Base-by-base conservation (phyloP, 164 flowering plant species). In the Umbilicus rupestris region DNA sequence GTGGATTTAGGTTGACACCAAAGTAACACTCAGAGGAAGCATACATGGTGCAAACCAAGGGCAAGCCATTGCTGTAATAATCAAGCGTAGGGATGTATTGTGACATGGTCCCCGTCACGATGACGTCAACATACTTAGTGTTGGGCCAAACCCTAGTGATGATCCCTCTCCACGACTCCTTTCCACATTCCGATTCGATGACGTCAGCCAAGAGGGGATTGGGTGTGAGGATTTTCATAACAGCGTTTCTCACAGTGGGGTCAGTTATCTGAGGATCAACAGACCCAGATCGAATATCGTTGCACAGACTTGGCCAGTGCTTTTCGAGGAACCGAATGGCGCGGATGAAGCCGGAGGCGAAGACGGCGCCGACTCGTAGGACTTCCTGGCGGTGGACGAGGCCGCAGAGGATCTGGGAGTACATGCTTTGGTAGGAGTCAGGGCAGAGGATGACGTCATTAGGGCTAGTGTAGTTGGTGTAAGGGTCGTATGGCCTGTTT, bases 31-130 rank as follows among this genome's bases (percentile, higher is more conserved):
- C 97, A 0, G 96, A 89, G 1, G 98, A 94, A 0, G 95, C 98
- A 72, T 94, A 94, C 96, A 94, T 91, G 39, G 98, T 89, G 78
- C 96, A 94, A 0, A 92, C 95, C 8, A 91, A 79, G 10, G 98
- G 98, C 11, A 94, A 81, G 20, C 87, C 90, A 74, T 88, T 84
- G 78, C 97, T 85, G 52, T 94, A 94, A 66, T 85, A 87, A 69
- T 94, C 95, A 7, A 94, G 86, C 1, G 86, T 90, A 0, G 96
- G 91, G 29, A 87, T 90, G 69, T 94, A 94, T 78, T 94, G 98
- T 17, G 98, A 89, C 97, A 94, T 94, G 67, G 98, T 88, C 52
- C 98, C 98, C 0, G 98, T 94, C 68, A 90, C 96, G 37, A 90
- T 94, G 35, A 94, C 97, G 74, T 94, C 96, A 42, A 94, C 82